Evolutionary conservation across 441 rosid genomes (phyloP), one percentile per base, ranked within the genome.

Genomic region (Populus trichocarpa): DNA sequence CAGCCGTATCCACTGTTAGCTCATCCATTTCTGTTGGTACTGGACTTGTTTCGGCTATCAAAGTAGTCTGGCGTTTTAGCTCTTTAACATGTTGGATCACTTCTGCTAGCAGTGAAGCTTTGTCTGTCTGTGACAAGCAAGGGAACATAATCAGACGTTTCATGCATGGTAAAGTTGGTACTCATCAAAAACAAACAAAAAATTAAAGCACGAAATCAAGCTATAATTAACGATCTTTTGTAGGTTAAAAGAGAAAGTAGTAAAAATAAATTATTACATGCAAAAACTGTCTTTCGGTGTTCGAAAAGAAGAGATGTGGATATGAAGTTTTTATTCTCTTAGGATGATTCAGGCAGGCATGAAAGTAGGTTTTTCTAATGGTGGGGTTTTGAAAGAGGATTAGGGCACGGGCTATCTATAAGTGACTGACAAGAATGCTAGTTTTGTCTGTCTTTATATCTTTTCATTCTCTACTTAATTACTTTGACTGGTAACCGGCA

Each of bases 51-150:
- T 93, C 99, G 0, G 96, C 91, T 77, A 94, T 91, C 75, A 92
- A 75, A 38, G 92, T 86, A 14, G 97, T 93, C 85, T 92, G 97
- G 30, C 92, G 89, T 81, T 91, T 92, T 14, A 93, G 88, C 83
- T 96, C 99, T 81, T 92, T 96, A 22, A 96, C 95, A 36, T 96
- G 98, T 78, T 96, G 99, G 84, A 96, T 96, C 46, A 96, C 99
- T 81, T 96, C 98, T 18, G 99, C 99, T 35, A 96, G 89, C 87
- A 96, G 80, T 36, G 98, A 96, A 5, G 99, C 99, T 83, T 96
- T 96, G 86, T 96, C 99, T 72, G 99, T 96, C 99, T 96, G 76
- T 23, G 66, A 63, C 66, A 63, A 61, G 23, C 66, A 61, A 61
- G 28, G 28, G 66, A 23, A 10, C 26, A 23, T 25, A 79, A 61